phyloP scores from a whole-genome alignment of 2,329 filamentous ascomycete species.

The Ascochyta koolunga region DNA sequence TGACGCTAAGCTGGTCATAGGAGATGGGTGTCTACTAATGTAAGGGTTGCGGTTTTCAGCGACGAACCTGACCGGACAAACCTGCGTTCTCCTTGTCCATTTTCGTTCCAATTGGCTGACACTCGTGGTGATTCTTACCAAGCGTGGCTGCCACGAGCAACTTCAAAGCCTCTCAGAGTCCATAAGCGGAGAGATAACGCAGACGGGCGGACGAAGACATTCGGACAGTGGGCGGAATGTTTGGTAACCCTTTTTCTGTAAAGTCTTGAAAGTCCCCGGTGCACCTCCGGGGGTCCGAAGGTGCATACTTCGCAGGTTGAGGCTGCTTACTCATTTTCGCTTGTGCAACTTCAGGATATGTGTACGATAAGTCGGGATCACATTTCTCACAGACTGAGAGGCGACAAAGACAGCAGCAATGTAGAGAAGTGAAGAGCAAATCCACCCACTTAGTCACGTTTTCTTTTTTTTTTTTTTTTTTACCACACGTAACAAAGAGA shows the following conservation, averaged over 20 bases:
- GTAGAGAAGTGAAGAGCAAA: not conserved
- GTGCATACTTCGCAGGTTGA: constrained; percentile 3
- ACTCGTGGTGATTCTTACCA: not conserved
- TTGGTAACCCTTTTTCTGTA: constrained; percentile 3
- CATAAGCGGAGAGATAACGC: constrained; percentile 5
- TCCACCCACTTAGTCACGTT: not conserved
- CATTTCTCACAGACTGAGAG: not conserved
- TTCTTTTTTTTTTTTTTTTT: too few relatives aligned
- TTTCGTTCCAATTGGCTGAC: not conserved
- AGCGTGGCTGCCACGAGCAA: constrained; percentile 6
- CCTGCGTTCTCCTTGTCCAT: not conserved
- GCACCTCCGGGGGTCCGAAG: not conserved
- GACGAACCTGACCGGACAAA: constrained; percentile 1
- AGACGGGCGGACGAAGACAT: constrained; percentile 12
- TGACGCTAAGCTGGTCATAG: constrained; percentile 10
- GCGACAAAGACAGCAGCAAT: not conserved
- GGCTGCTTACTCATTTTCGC: constrained; percentile 7
- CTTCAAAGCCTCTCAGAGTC: constrained; percentile 4
- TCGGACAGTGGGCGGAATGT: not conserved
- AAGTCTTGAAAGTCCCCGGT: not conserved
- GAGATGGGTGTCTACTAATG: constrained; percentile 5
- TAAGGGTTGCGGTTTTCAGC: not conserved
- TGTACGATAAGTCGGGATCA: not conserved
- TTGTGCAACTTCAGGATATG: constrained; percentile 6
- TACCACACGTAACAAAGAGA: not conserved